Percentiles rank a stretch among this genome's conserved stretches.
phyloP scores from a whole-genome alignment of 2,329 filamentous ascomycete species.

The Fusarium buxicola region DNA sequence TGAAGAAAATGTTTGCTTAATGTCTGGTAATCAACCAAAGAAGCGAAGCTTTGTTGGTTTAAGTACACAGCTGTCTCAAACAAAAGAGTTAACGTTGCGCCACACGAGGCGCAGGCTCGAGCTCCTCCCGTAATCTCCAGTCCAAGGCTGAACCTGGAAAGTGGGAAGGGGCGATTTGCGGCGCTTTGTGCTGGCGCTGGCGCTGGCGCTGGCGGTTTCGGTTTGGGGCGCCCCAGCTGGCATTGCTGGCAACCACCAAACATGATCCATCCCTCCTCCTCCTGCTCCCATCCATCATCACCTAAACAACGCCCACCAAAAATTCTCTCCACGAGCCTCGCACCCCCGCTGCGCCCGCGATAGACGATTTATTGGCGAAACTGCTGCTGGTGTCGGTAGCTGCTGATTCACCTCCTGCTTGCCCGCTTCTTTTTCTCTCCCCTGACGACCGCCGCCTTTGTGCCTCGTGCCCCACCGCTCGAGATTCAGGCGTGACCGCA shows the following conservation, averaged over 20 bases:
- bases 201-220: conserved; percentile 4
- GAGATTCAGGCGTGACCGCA: conserved; percentile 49
- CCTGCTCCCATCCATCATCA: conserved; percentile 37
- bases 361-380: conserved; percentile 32
- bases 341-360: conserved; percentile 13
- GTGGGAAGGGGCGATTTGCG: conserved; percentile 20
- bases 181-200: conserved; percentile 17
- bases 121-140: conserved; percentile 32
- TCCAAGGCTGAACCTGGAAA: conserved; percentile 31
- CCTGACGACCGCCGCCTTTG: conserved; percentile 45
- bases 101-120: conserved; percentile 33
- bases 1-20: not conserved
- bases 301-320: conserved; percentile 41
- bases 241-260: conserved; percentile 31
- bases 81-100: conserved; percentile 18
- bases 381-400: conserved; percentile 40
- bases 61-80: too few species aligned
- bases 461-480: conserved; percentile 48
- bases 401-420: conserved; percentile 23
- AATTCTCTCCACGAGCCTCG: conserved; percentile 34
- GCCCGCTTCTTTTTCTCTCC: conserved; percentile 31
- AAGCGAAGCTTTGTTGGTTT: too few species aligned
- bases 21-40: too few species aligned
- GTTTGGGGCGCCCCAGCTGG: conserved; percentile 8
- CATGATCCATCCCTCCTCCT: conserved; percentile 37